A percentile compares a stretch with the other conserved stretches of the same genome.
Conservation (phyloP, 768 basidiomycete species). For the Gloeophyllum trabeum region DNA sequence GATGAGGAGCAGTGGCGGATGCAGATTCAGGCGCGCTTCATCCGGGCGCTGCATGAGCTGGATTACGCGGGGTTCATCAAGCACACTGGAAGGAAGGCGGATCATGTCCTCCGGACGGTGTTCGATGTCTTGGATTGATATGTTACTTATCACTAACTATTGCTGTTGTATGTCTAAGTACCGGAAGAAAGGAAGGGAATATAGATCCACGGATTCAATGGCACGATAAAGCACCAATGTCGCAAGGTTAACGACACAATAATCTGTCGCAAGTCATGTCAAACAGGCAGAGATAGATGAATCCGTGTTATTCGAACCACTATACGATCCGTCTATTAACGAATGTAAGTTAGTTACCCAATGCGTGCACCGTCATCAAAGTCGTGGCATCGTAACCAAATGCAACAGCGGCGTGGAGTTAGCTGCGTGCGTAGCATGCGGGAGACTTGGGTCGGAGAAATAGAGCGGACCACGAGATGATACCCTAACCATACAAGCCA, state of each 20-base stretch:
- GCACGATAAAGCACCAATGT: too few species aligned
- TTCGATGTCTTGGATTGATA: too few species aligned
- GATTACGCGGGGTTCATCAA: slow-evolving; percentile 75
- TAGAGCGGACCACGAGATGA: neutral
- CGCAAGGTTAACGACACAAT: too few species aligned
- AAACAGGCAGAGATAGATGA: too few species aligned
- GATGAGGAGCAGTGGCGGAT: slow-evolving; percentile 43
- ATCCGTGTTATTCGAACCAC: too few species aligned
- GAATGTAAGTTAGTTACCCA: neutral
- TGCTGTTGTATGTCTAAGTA: too few species aligned
- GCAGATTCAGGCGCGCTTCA: slow-evolving; percentile 68
- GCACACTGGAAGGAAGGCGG: slow-evolving; percentile 67
- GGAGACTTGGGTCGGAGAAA: neutral
- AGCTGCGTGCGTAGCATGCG: too few species aligned
- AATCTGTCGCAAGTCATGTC: too few species aligned
- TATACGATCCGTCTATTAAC: neutral
- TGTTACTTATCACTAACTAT: too few species aligned
- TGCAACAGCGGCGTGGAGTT: neutral
- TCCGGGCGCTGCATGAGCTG: slow-evolving; percentile 71
- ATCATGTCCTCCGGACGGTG: slow-evolving; percentile 61
- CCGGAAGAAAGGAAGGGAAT: too few species aligned
- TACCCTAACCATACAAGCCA: neutral
- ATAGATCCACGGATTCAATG: too few species aligned
- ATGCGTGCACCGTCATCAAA: neutral
- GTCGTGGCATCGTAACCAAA: neutral